A percentile compares a stretch with the other conserved stretches of the same genome.
Evolutionary conservation across 352 stramenopile species (phyloP).

Genomic region (Blastocystis sp.): DNA sequence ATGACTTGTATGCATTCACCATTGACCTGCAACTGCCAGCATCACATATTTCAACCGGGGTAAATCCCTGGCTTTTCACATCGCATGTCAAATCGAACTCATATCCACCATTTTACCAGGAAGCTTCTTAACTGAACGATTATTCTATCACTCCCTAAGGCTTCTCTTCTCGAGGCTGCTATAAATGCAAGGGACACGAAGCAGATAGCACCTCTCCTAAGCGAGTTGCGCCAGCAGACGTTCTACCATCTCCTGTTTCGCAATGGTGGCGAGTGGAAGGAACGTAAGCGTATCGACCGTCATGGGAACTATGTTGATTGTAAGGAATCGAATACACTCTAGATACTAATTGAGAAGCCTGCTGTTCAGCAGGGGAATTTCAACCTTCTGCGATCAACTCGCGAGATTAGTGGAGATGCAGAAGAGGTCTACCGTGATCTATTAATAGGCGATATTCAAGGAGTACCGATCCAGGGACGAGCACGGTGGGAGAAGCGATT

Average conservation of each 20-base stretch:
- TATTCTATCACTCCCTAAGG: constrained; percentile 48
- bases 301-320: constrained; percentile 22
- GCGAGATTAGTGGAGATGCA: constrained; percentile 30
- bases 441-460: not conserved
- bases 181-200: not conserved
- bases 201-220: not conserved
- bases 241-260: constrained; percentile 54
- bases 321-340: not conserved
- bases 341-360: constrained; percentile 42
- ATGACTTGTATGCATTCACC: constrained; percentile 53
- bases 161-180: constrained; percentile 19
- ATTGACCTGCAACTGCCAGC: not conserved
- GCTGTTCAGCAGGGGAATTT: constrained; percentile 3
- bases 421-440: constrained; percentile 53
- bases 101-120: not conserved
- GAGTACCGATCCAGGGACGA: not conserved
- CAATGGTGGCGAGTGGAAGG: not conserved
- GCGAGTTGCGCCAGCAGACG: constrained; percentile 25
- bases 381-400: constrained; percentile 35
- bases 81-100: constrained; percentile 46
- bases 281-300: constrained; percentile 41
- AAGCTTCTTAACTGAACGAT: constrained; percentile 12
- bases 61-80: constrained; percentile 5
- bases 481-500: constrained; percentile 40
- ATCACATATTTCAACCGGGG: not conserved